These are phyloP conservation scores for Hortiboletus flavorubellus DNA, from an alignment of 768 basidiomycete species.

Conservation along the genomic window DNA sequence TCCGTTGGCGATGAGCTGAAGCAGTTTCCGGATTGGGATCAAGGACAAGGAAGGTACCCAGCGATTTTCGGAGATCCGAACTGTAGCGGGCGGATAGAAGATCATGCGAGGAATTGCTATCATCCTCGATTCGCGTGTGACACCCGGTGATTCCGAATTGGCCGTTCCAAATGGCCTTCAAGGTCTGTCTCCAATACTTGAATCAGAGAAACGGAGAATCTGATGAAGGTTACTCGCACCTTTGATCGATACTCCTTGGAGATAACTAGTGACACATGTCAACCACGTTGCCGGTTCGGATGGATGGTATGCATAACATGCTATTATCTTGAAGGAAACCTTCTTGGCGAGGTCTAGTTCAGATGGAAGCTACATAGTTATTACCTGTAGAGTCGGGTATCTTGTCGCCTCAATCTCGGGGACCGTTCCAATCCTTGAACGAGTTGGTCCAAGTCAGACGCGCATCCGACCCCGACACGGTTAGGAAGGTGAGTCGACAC, in stretches of 20 bases:
- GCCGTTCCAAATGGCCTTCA: not conserved
- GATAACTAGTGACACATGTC: conserved; percentile 15
- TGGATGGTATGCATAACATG: not conserved
- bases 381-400: not conserved
- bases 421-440: not conserved
- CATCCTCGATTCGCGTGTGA: not conserved
- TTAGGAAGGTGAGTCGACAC: conserved; percentile 5
- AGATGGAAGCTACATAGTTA: not conserved
- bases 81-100: not conserved
- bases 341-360: not conserved
- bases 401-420: not conserved
- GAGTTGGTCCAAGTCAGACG: not conserved
- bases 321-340: not conserved
- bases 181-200: not conserved
- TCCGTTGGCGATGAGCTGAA: conserved; percentile 5
- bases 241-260: conserved; percentile 9
- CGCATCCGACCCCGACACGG: too few species aligned
- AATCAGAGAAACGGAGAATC: not conserved
- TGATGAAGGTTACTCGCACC: not conserved
- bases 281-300: conserved; percentile 11
- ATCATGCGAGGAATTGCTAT: not conserved
- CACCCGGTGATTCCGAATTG: not conserved
- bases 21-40: conserved; percentile 11
- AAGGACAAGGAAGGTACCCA: not conserved
- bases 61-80: conserved; percentile 4